These are phyloP conservation scores for Backusella psychrophila DNA, from an alignment of 192 early-diverging fungal genomes.

Conservation along the genomic window DNA sequence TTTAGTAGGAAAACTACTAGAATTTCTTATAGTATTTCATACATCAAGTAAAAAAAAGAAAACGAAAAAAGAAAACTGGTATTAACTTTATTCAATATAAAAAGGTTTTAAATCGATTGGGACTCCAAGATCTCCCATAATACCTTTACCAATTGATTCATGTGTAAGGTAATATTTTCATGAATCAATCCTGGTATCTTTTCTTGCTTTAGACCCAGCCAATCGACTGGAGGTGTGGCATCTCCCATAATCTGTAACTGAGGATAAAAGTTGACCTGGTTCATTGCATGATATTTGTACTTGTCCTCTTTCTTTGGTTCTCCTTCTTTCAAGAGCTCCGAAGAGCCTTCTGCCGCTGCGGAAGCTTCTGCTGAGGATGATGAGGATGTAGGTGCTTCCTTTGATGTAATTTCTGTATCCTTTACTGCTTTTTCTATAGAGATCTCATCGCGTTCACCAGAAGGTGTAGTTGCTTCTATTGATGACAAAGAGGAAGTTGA, in stretches of 20 bases:
- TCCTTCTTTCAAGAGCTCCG: not conserved
- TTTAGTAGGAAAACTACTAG: too few relatives aligned
- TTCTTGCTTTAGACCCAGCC: constrained; percentile 44
- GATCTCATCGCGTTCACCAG: not conserved
- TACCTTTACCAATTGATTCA: constrained; percentile 37
- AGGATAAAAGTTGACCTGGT: constrained; percentile 39
- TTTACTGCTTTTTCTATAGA: not conserved
- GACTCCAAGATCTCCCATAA: constrained; percentile 12
- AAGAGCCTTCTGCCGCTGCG: not conserved
- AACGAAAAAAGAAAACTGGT: not conserved
- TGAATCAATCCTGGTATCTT: constrained; percentile 46
- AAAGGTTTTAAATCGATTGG: not conserved
- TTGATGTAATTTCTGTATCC: not conserved
- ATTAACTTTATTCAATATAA: too few relatives aligned
- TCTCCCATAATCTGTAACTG: constrained; percentile 48
- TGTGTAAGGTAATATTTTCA: constrained; percentile 37
- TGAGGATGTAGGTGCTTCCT: not conserved
- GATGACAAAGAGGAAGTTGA: not conserved
- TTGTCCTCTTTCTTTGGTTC: not conserved
- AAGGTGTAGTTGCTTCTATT: not conserved
- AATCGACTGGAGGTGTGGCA: constrained; percentile 51
- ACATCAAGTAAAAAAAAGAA: not conserved
- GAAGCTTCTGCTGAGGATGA: not conserved
- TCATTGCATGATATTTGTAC: constrained; percentile 2
- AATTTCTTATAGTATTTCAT: too few relatives aligned